Base-by-base conservation (phyloP, 139 green algal species). In the Coelastrella sp. region DNA sequence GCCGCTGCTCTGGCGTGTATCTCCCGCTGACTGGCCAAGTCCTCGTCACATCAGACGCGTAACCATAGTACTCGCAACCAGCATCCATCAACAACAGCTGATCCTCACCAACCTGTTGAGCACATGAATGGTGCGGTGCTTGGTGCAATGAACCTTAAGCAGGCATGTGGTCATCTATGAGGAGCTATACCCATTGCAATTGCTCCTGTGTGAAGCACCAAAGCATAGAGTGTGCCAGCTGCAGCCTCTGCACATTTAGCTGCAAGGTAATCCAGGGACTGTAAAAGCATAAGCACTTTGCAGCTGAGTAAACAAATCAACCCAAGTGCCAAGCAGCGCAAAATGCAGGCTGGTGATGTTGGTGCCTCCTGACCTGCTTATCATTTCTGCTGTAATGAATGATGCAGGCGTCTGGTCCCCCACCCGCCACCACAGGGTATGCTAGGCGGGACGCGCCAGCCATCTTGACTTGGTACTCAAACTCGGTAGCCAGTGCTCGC, bases 301-400 rank as follows among this genome's bases (percentile, higher is more conserved):
- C n/a, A n/a, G n/a, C n/a, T n/a, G n/a, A n/a, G n/a, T n/a, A n/a
- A n/a, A n/a, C n/a, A n/a, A n/a, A n/a, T n/a, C n/a, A n/a, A n/a
- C n/a, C n/a, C n/a, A n/a, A n/a, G n/a, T n/a, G n/a, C n/a, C n/a
- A n/a, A n/a, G n/a, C n/a, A n/a, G n/a, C n/a, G n/a, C n/a, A n/a
- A n/a, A n/a, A n/a, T n/a, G n/a, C n/a, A n/a, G n/a, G n/a, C n/a
- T n/a, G 48, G 13, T 57, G 48, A 57, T 57, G 48, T 57, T 89
- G 4, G 62, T 89, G 48, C 48, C 48, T 64, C 3, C 51, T 8
- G n/a, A 97, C 53, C 64, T 40, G 40, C 91, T 96, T 96, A 88
- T 98, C 94, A 85, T 96, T 96, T n/a, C 91, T 86, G 3, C 85
- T 83, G 90, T 98, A 98, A 85, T 98, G 95, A n/a, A 97, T 96